Conservation (phyloP, 805 yeast species). For the Komagataella pseudopastoris region DNA sequence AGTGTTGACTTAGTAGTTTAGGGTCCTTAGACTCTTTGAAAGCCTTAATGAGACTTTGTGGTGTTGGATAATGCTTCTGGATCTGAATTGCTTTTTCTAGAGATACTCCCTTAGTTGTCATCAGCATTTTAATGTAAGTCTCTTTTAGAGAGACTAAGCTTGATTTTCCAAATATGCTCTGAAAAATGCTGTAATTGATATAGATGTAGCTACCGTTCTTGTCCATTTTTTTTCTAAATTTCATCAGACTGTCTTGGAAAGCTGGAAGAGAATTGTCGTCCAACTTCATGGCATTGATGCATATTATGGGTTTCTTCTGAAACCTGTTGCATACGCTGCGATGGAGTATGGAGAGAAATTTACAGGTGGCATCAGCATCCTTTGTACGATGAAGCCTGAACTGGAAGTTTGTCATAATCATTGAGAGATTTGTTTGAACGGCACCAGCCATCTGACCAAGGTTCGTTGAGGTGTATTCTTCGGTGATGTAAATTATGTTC, state of each 20-base stretch:
- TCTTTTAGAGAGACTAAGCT: conserved; percentile 63
- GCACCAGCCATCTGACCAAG: conserved; percentile 42
- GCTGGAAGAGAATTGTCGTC: conserved; percentile 28
- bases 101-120: conserved; percentile 72
- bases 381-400: conserved; percentile 59
- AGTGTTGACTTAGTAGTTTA: conserved; percentile 16
- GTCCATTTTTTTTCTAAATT: conserved; percentile 29
- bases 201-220: conserved; percentile 26
- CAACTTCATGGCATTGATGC: conserved; percentile 36
- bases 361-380: conserved; percentile 63
- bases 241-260: conserved; percentile 25
- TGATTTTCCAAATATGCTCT: conserved; percentile 55
- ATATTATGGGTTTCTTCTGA: conserved; percentile 25
- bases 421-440: conserved; percentile 63
- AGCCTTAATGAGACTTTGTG: conserved; percentile 39
- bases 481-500: conserved; percentile 66
- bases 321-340: conserved; percentile 26
- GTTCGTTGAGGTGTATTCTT: conserved; percentile 46
- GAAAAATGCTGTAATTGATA: conserved; percentile 37
- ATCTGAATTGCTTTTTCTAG: conserved; percentile 74
- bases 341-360: conserved; percentile 39
- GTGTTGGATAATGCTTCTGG: conserved; percentile 62
- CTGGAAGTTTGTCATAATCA: conserved; percentile 48
- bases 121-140: conserved; percentile 58
- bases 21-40: conserved; percentile 20